Evolutionary conservation across 2,329 filamentous ascomycete genomes (phyloP).

Genomic region (Hypoxylon sp.): DNA sequence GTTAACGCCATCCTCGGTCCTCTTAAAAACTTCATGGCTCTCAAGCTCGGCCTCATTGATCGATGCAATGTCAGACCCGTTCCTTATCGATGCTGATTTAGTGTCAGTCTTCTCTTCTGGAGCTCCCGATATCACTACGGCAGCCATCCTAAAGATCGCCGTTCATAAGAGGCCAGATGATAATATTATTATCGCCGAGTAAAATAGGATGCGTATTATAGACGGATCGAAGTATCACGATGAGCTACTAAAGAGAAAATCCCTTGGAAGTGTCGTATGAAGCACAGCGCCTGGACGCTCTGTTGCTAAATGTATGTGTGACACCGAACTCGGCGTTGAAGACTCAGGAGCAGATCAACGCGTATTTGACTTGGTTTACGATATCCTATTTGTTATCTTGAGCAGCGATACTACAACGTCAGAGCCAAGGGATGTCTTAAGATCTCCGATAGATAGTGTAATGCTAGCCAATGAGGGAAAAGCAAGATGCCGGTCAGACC

Average conservation of each 20-base stretch:
- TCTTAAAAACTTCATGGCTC: conserved; percentile 65
- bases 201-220: not conserved
- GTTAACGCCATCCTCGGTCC: conserved; percentile 63
- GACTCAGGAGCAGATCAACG: not conserved
- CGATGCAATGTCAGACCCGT: conserved; percentile 9
- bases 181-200: not conserved
- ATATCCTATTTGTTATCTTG: conserved; percentile 25
- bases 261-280: not conserved
- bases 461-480: conserved; percentile 13
- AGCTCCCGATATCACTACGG: conserved; percentile 13
- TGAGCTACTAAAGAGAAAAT: not conserved
- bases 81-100: conserved; percentile 5
- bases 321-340: not conserved
- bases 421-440: conserved; percentile 20
- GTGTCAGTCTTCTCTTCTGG: conserved; percentile 28
- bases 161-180: not conserved
- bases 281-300: not conserved
- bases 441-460: conserved; percentile 27
- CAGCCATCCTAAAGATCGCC: conserved; percentile 18
- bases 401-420: conserved; percentile 2
- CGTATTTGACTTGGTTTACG: not conserved
- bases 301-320: not conserved
- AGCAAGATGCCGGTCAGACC: not conserved
- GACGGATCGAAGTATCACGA: not conserved
- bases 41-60: conserved; percentile 41